Conservation (phyloP, 2,329 filamentous ascomycete species). For the Alternaria burnsii region DNA sequence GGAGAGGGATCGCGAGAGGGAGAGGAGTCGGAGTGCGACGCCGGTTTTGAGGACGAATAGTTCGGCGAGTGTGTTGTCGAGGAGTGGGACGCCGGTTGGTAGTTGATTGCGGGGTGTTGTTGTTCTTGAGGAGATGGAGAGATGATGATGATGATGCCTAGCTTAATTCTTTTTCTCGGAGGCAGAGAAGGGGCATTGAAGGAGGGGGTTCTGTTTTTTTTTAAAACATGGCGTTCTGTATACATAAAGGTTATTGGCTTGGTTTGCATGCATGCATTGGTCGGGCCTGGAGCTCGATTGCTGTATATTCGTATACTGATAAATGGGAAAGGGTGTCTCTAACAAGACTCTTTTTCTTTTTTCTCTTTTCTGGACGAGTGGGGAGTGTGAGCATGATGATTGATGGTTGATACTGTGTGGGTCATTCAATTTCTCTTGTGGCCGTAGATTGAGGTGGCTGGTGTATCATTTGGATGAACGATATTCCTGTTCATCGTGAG, state of each 20-base stretch:
- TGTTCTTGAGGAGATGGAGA: too few relatives aligned
- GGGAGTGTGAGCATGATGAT: too few relatives aligned
- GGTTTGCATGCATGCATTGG: neutral
- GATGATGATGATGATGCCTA: neutral
- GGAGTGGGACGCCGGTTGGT: conserved; percentile 34
- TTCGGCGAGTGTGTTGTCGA: conserved; percentile 27
- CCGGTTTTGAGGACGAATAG: conserved; percentile 34
- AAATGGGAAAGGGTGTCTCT: neutral
- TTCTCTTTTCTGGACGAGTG: too few relatives aligned
- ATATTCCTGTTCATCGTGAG: too few relatives aligned
- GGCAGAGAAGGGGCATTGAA: too few relatives aligned
- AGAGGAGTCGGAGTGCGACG: conserved; percentile 37
- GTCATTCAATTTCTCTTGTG: accelerated
- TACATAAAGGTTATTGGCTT: conserved; percentile 1
- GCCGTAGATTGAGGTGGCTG: too few relatives aligned
- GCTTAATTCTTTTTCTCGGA: neutral
- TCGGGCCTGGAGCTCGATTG: conserved; percentile 1
- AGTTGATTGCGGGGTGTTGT: too few relatives aligned
- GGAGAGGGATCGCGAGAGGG: conserved; percentile 36
- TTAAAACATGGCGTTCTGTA: conserved; percentile 4
- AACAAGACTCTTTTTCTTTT: too few relatives aligned
- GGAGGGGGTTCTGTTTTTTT: too few relatives aligned
- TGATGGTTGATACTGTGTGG: too few relatives aligned
- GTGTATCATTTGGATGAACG: too few relatives aligned
- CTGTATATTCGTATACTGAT: neutral